phyloP scores from a whole-genome alignment of 2,329 filamentous ascomycete genomes.

The Cordyceps fumosorosea region DNA sequence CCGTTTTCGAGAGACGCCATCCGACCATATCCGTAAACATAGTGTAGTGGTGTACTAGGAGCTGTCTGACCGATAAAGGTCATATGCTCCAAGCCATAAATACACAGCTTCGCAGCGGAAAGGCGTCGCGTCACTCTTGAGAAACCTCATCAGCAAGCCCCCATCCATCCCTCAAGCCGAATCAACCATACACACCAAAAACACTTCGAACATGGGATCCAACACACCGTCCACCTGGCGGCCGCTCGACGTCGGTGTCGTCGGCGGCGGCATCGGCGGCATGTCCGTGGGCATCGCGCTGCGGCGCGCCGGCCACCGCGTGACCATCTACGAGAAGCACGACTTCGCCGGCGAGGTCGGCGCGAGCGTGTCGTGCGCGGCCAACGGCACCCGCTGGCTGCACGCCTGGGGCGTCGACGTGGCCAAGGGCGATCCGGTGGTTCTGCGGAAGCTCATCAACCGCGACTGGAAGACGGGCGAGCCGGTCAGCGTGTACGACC shows the following conservation, averaged over 20 bases:
- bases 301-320: slow-evolving; percentile 39
- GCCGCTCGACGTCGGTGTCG: slow-evolving; percentile 35
- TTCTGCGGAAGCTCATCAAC: slow-evolving; percentile 60
- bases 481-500: slow-evolving; percentile 55
- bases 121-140: too few species aligned
- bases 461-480: slow-evolving; percentile 65
- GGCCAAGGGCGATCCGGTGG: slow-evolving; percentile 56
- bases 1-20: not conserved
- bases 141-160: not conserved
- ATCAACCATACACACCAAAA: not conserved
- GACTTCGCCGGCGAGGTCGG: slow-evolving; percentile 64
- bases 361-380: slow-evolving; percentile 60
- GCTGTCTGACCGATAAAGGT: not conserved
- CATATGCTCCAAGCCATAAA: slow-evolving; percentile 5
- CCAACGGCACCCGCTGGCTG: slow-evolving; percentile 64
- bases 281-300: slow-evolving; percentile 40
- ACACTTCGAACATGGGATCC: slow-evolving; percentile 20
- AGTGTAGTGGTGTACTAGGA: not conserved
- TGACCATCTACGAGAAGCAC: slow-evolving; percentile 58
- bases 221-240: slow-evolving; percentile 31
- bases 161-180: not conserved
- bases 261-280: slow-evolving; percentile 44
- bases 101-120: not conserved
- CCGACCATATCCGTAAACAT: not conserved
- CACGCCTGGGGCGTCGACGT: slow-evolving; percentile 63